Evolutionary conservation across 345 rosid species (phyloP), one percentile per base, ranked within the genome.

Genomic region (Sisymbrium irio): DNA sequence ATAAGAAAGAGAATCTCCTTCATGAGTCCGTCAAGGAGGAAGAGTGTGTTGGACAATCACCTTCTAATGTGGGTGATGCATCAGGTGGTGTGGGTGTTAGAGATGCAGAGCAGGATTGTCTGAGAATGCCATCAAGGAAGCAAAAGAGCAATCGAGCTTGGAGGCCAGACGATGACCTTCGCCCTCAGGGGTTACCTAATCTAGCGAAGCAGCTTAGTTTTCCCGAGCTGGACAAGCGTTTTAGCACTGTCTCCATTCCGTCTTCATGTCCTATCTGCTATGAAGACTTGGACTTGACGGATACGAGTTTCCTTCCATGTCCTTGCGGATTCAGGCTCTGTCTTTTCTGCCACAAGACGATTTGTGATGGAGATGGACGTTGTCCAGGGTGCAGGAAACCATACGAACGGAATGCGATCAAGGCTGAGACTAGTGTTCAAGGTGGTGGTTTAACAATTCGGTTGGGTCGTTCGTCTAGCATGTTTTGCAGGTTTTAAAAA

Each of bases 371-470:
- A 62, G 97, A 94, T 80, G 90, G 90, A n/a, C 89, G 98, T n/a
- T 94, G 98, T 84, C 98, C 98, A 5, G 96, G 92, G 63, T 94
- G 98, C 78, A 87, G 98, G 83, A 88, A 89, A 79, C 87, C 86
- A 0, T 94, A 94, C 32, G 83, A 85, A 14, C 85, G 30, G 55
- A 79, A 81, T 66, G 71, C 68, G 18, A 49, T 73, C 47, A 86
- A 83, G 67, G 78, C 79, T 5, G 92, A 87, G 85, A 83, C 87
- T 18, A 82, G 76, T 66, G 56, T 80, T 40, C 84, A 70, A 73
- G 92, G 83, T 78, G 86, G 91, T 61, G 76, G 83, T 68, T 47
- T 86, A 46, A 77, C 93, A 7, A 51, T 85, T 41, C 84, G 82
- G 46, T 76, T 91, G 81, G 79, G 82, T 76, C 90, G 95, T 61